Percentiles rank a stretch among this genome's conserved stretches.
Evolutionary conservation across 768 basidiomycete genomes (phyloP).

Genomic region (Mrakia gelida): DNA sequence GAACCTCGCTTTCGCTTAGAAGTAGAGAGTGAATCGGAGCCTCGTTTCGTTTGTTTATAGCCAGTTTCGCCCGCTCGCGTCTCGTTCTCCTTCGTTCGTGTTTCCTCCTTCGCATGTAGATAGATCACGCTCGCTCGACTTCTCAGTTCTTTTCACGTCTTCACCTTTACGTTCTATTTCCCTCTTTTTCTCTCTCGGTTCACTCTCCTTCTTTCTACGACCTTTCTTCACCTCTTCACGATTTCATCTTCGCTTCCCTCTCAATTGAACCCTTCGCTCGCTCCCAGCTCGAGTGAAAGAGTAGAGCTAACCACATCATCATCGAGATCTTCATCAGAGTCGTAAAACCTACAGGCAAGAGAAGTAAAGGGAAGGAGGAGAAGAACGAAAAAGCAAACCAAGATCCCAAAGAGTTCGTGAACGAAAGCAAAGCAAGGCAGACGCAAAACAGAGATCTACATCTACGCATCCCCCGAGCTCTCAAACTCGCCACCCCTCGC

Average conservation of each 20-base stretch:
- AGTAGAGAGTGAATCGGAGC: background rate
- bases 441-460: too few species aligned
- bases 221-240: background rate
- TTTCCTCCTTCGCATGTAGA: background rate
- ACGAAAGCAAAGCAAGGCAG: background rate
- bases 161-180: background rate
- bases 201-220: background rate
- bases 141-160: background rate
- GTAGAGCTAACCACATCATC: background rate
- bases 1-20: background rate
- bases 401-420: background rate
- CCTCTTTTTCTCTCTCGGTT: too few species aligned
- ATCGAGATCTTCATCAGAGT: background rate
- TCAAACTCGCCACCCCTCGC: slow-evolving; percentile 30
- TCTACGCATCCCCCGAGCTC: background rate
- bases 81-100: background rate
- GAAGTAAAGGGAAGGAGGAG: background rate
- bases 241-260: background rate
- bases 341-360: background rate
- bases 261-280: background rate
- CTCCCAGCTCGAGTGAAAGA: background rate
- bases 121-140: background rate
- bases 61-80: too few species aligned
- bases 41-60: background rate
- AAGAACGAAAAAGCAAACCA: background rate